phyloP scores from a whole-genome alignment of 139 green algal genomes.

The Pseudopediastrum boryanum region DNA sequence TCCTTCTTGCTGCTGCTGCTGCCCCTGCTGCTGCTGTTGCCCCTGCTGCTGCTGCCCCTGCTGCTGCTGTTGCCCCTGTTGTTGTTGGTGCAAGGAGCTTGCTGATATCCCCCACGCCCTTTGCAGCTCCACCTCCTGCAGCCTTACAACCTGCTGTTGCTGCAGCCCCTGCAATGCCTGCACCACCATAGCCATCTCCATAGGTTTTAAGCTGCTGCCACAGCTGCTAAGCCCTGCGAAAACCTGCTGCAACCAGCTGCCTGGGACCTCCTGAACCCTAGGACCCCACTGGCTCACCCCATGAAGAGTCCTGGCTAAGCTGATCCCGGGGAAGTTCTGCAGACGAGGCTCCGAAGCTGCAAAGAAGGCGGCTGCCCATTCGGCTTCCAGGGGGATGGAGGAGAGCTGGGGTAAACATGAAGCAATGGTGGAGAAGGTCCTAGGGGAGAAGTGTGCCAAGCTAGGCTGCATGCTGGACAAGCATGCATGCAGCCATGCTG shows the following conservation, averaged over 20 bases:
- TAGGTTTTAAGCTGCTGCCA: conserved; percentile 23
- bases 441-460: neutral
- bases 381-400: neutral
- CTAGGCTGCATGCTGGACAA: conserved; percentile 3
- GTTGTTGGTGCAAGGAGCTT: neutral
- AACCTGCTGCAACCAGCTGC: conserved; percentile 2
- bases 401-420: conserved; percentile 12
- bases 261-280: neutral
- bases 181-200: conserved; percentile 32
- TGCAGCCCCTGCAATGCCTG: conserved; percentile 25
- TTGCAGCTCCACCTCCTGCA: too few relatives aligned
- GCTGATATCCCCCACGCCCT: neutral
- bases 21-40: conserved; percentile 4
- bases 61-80: neutral
- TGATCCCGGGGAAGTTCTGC: conserved; percentile 10
- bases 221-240: neutral
- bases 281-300: conserved; percentile 3
- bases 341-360: neutral
- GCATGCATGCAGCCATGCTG: neutral
- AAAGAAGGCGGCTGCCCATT: neutral
- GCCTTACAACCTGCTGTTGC: conserved; percentile 16
- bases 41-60: conserved; percentile 15
- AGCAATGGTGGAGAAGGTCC: conserved; percentile 21
- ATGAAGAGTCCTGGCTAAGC: conserved; percentile 26
- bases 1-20: conserved; percentile 26